Base-by-base conservation (phyloP, 176 grass and related monocot species). In the Triticum urartu region DNA sequence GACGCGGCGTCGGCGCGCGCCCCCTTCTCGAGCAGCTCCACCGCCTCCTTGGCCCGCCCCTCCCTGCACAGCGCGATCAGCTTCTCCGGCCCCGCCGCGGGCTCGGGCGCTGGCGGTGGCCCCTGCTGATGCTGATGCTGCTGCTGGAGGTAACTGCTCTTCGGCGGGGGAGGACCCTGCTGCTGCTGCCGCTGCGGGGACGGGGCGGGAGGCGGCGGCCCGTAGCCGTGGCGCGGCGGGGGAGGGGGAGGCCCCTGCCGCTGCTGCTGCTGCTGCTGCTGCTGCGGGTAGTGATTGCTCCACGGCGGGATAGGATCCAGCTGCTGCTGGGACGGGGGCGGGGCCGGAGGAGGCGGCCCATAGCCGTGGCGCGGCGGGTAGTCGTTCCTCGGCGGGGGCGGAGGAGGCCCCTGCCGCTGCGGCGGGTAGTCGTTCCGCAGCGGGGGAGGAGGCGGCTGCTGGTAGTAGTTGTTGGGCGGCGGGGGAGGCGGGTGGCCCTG, bases 11-110 rank as follows among this genome's bases (percentile, higher is more conserved):
- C 90, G 0, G 90, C 54, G 24, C 86, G 88, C 45, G 80, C 88
- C 2, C 92, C 94, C 81, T 97, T 91, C 81, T 14, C 67, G 67
- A 97, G 87, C 74, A 91, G 68, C 76, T 97, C 92, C 25, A 97
- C 87, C 4, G 94, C 88, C 40, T 97, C 94, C 86, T 94, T 97
- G 30, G 92, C 45, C 22, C 90, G 89, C 22, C 94, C 92, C 71
- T 89, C 90, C 48, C 85, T 79, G 36, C 83, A 91, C 17, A 97
- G 75, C 28, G 72, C 60, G 2, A 79, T 86, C 33, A 97, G 83
- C 62, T 94, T 90, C 76, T 54, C 80, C 1, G 94, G 85, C 13
- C 81, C 87, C 1, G 64, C 35, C 56, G 39, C 43, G 17, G 81
- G 58, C 34, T 75, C 76, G 6, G 72, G 38, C 1, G 28, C 28